Evolutionary conservation across 1,284 basidiomycete species (phyloP), one percentile per base, ranked within the genome.

Genomic region (Malassezia restricta): DNA sequence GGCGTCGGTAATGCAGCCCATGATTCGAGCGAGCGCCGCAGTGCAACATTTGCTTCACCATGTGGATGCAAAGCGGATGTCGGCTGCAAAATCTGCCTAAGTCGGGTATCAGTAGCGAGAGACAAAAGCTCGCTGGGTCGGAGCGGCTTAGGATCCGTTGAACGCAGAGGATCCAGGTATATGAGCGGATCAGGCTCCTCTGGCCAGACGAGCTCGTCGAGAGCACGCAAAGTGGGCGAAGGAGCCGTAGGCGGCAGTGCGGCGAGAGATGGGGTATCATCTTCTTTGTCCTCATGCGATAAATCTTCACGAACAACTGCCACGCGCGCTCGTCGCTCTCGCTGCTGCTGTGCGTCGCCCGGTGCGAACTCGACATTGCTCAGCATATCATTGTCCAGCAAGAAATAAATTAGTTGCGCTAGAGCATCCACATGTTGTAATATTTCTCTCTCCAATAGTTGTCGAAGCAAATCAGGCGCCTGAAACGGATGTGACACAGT

Each of bases 361-460:
- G 84, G 82, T 41, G 79, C 79, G 17, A 85, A 74, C 74, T 96
- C 92, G 1, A 95, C 88, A 43, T 81, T 80, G 42, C 79, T 76
- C 12, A 98, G 76, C 76, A 92, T 91, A 65, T 89, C 82, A 63
- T 98, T 98, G 58, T 87, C 85, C 2, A 88, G 87, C 12, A 96
- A 75, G 74, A 96, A 98, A 31, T 82, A 83, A 64, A 96, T 86
- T 2, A 86, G 87, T 74, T 96, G 92, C 0, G 89, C 87, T 2
- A 96, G 78, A 72, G 94, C 91, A 2, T 87, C 88, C 5, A 94
- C 80, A 0, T 92, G 91, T 65, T 88, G 81, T 28, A 83, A 81
- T 45, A 95, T 89, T 67, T 96, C 91, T 9, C 84, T 85, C 17
- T 84, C 77, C 6, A 96, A 79, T n/a, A 94, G 76, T 83, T 61